A percentile compares a stretch with the other conserved stretches of the same genome.
These are phyloP conservation scores for Rhodotorula kratochvilovae DNA, from an alignment of 768 basidiomycete genomes.

Conservation along the genomic window DNA sequence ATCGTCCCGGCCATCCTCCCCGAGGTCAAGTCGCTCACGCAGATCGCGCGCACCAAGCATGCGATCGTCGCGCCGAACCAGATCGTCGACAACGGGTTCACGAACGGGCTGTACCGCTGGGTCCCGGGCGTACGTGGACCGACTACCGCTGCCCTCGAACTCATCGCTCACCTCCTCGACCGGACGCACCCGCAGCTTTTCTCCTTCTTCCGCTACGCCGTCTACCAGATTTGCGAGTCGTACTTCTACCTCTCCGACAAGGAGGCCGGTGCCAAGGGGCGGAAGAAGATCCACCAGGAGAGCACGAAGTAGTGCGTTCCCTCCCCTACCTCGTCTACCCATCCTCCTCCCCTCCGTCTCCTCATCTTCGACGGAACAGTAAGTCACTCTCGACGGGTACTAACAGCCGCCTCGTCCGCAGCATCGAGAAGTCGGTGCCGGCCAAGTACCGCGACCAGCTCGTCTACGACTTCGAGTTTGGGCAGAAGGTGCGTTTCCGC, in stretches of 20 bases:
- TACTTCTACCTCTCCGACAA: conserved; percentile 20
- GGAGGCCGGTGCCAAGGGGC: conserved; percentile 1
- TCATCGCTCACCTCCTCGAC: not conserved
- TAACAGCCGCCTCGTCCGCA: not conserved
- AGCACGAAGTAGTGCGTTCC: conserved; percentile 23
- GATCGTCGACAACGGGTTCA: not conserved
- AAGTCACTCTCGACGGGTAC: no score
- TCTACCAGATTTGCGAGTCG: conserved; percentile 20
- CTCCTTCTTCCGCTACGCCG: conserved; percentile 11
- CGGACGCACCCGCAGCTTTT: not conserved
- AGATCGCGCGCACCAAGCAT: conserved; percentile 39
- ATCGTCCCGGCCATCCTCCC: not conserved
- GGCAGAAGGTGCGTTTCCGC: conserved; percentile 33
- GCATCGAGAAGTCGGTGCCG: conserved; percentile 32
- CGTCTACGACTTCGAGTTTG: conserved; percentile 38
- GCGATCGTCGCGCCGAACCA: conserved; percentile 25
- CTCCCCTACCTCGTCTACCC: not conserved
- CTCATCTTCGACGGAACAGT: no score
- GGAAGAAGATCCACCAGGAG: not conserved
- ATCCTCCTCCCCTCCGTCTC: not conserved
- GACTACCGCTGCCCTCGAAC: not conserved
- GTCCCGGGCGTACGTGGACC: not conserved
- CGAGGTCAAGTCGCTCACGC: conserved; percentile 31
- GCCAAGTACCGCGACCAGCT: conserved; percentile 41
- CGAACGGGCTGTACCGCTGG: not conserved